These are phyloP conservation scores for Helicocarpus griseus DNA, from an alignment of 2,329 filamentous ascomycete genomes.

Conservation along the genomic window DNA sequence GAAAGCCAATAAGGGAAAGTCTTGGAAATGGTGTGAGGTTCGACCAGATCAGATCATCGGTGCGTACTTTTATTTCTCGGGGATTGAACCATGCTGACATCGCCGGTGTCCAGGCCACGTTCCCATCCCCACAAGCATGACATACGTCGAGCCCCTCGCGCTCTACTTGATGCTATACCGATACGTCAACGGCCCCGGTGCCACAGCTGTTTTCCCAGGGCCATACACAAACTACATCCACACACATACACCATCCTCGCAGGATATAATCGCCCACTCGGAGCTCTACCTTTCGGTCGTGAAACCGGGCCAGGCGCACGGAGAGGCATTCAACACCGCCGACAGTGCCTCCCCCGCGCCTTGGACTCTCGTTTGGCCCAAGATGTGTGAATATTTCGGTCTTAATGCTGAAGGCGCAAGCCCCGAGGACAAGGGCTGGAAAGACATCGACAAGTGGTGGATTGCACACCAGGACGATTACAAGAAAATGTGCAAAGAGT, in stretches of 20 bases:
- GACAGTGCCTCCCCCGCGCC: conserved; percentile 13
- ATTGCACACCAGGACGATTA: conserved; percentile 13
- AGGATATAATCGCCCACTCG: conserved; percentile 21
- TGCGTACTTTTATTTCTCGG: neutral
- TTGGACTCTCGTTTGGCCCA: conserved; percentile 16
- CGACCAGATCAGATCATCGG: conserved; percentile 35
- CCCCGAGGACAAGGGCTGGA: conserved; percentile 7
- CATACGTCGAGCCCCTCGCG: conserved; percentile 31
- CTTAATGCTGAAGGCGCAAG: conserved; percentile 12
- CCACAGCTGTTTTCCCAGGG: conserved; percentile 29
- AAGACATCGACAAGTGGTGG: conserved; percentile 16
- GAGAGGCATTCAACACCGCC: conserved; percentile 18
- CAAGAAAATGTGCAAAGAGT: conserved; percentile 14
- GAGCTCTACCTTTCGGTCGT: conserved; percentile 19
- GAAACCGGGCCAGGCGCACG: conserved; percentile 11
- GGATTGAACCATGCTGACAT: neutral
- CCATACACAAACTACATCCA: conserved; percentile 24
- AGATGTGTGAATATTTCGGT: conserved; percentile 15
- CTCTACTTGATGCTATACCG: conserved; percentile 30
- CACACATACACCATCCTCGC: conserved; percentile 28
- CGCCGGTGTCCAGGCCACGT: conserved; percentile 28
- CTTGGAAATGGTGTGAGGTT: conserved; percentile 37
- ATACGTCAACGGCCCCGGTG: conserved; percentile 27
- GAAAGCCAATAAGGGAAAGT: conserved; percentile 26
- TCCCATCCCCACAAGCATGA: conserved; percentile 36